Percentiles rank a stretch among this genome's conserved stretches.
phyloP scores from a whole-genome alignment of 2,329 filamentous ascomycete genomes.

The Parafenestella ontariensis region DNA sequence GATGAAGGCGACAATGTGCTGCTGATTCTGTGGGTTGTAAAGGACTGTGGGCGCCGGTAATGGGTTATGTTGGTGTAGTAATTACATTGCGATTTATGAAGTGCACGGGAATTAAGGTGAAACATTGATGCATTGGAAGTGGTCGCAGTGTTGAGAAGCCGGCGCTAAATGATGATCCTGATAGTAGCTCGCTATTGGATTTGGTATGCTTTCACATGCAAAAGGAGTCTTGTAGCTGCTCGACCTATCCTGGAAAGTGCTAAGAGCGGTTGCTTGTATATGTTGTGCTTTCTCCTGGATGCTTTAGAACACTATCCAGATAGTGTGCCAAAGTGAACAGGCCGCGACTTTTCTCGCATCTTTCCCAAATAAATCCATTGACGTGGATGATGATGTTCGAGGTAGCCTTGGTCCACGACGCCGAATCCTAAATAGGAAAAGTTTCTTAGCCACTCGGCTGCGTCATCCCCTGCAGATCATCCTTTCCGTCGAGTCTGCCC shows the following conservation, averaged over 20 bases:
- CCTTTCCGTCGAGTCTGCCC: neutral
- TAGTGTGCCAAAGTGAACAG: neutral
- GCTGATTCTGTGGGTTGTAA: no score
- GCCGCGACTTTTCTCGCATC: neutral
- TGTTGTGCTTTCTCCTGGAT: neutral
- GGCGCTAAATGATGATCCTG: neutral
- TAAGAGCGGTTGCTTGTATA: neutral
- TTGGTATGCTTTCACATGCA: neutral
- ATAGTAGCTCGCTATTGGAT: neutral
- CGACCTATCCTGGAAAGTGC: neutral
- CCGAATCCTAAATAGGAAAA: neutral
- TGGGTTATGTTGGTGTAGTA: neutral
- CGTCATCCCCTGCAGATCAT: slow-evolving; percentile 12
- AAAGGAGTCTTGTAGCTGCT: neutral
- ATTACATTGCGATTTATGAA: neutral
- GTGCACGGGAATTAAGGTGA: neutral
- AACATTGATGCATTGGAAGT: neutral
- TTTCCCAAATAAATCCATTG: no score
- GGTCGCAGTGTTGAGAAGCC: neutral
- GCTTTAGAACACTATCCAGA: neutral
- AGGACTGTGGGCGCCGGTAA: neutral
- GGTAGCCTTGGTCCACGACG: neutral
- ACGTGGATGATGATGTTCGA: no score
- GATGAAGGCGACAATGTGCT: no score
- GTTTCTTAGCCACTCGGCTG: slow-evolving; percentile 10